phyloP scores from a whole-genome alignment of 2,329 filamentous ascomycete genomes.

The Aureobasidium melanogenum region DNA sequence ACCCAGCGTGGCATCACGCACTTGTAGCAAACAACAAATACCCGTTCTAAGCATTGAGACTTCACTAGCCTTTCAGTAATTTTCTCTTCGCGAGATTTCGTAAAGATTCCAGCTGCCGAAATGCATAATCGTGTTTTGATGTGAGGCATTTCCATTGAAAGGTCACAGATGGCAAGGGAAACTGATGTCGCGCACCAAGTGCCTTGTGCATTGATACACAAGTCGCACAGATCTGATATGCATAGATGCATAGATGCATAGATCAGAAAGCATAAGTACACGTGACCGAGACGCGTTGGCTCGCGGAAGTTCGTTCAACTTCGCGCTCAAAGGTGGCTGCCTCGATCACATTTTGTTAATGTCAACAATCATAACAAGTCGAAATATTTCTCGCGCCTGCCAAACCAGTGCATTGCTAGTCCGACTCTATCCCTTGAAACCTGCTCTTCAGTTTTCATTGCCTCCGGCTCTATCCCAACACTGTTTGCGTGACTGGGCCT shows the following conservation, averaged over 20 bases:
- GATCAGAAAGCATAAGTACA: background rate
- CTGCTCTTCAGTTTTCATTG: background rate
- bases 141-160: too few relatives aligned
- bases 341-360: background rate
- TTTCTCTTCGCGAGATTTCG: background rate
- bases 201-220: background rate
- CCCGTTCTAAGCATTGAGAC: background rate
- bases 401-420: background rate
- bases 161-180: too few relatives aligned
- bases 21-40: background rate
- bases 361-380: background rate
- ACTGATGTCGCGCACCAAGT: too few relatives aligned
- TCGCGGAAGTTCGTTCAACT: background rate
- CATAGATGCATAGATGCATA: too few relatives aligned
- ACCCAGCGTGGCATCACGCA: background rate
- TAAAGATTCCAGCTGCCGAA: background rate
- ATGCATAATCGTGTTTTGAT: background rate
- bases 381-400: background rate
- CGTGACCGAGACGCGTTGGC: background rate
- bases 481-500: constrained; percentile 5
- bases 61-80: too few relatives aligned
- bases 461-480: constrained; percentile 3
- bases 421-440: background rate
- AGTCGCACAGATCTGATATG: background rate
- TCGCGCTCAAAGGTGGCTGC: background rate